These are phyloP conservation scores for Fusarium mangiferae DNA, from an alignment of 2,329 filamentous ascomycete genomes.

Conservation along the genomic window DNA sequence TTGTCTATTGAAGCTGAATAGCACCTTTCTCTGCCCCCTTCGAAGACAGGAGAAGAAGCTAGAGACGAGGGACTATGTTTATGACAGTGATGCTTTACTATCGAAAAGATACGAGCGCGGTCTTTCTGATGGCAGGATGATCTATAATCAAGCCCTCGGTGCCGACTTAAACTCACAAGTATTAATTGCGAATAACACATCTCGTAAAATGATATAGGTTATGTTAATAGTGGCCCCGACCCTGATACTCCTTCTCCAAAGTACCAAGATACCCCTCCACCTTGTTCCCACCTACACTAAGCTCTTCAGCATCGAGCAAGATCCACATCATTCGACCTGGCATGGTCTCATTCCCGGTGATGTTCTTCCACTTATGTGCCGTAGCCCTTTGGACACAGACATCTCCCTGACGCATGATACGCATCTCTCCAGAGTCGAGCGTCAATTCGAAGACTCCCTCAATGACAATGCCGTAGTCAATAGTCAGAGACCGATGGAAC, in stretches of 20 bases:
- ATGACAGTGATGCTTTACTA: neutral
- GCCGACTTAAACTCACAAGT: neutral
- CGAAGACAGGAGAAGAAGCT: neutral
- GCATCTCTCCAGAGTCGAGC: neutral
- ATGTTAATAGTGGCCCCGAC: neutral
- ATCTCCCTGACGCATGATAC: neutral
- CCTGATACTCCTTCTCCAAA: neutral
- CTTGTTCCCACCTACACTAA: neutral
- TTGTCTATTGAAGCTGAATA: neutral
- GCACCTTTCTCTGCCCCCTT: neutral
- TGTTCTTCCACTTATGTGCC: neutral
- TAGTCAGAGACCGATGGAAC: neutral
- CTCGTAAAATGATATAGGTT: rapidly evolving
- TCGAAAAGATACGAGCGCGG: neutral
- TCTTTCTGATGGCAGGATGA: neutral
- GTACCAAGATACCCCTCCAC: neutral
- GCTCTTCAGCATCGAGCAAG: neutral
- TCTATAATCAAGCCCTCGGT: neutral
- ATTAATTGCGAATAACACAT: rapidly evolving
- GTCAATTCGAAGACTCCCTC: neutral
- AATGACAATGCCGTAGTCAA: neutral
- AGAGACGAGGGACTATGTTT: neutral
- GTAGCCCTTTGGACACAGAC: neutral
- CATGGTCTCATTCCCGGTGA: neutral
- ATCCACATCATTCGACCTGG: neutral